A percentile compares a stretch with the other conserved stretches of the same genome.
Evolutionary conservation across 352 stramenopile species (phyloP).

Genomic region (Aphanomyces invadans): DNA sequence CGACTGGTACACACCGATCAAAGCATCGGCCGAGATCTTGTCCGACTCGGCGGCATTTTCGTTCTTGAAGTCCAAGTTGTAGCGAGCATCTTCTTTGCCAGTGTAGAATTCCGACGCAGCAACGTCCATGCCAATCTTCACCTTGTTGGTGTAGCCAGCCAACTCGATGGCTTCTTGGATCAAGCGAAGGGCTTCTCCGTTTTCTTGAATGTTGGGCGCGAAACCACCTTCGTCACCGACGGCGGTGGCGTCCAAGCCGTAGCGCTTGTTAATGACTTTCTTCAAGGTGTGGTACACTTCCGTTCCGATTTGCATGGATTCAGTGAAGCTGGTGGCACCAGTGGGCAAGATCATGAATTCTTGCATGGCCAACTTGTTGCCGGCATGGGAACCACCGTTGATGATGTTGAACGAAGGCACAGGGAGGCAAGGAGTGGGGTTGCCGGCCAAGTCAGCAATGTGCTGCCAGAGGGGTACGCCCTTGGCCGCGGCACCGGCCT

Average conservation of each 20-base stretch:
- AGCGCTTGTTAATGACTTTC: constrained; percentile 98
- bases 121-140: constrained; percentile 96
- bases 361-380: constrained; percentile 99
- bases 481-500: constrained; percentile 92
- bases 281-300: constrained; percentile 99
- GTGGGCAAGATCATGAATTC: constrained; percentile 99
- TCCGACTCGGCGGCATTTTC: constrained; percentile 81
- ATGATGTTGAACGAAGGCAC: constrained; percentile 99
- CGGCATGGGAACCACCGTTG: constrained; percentile 97
- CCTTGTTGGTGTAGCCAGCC: constrained; percentile 95
- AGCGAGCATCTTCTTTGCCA: constrained; percentile 89
- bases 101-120: constrained; percentile 97
- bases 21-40: constrained; percentile 88
- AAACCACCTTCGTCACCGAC: constrained; percentile 99
- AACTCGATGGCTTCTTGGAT: constrained; percentile 96
- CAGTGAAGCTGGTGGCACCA: constrained; percentile 81
- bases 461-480: constrained; percentile 96
- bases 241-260: constrained; percentile 97
- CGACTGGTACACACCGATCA: constrained; percentile 94
- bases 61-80: constrained; percentile 99
- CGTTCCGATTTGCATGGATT: constrained; percentile 97
- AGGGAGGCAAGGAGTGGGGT: constrained; percentile 89
- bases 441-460: constrained; percentile 97
- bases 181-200: constrained; percentile 94
- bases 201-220: constrained; percentile 94